Evolutionary conservation across 495 filamentous ascomycete genomes (phyloP), one percentile per base, ranked within the genome.

Genomic region (Evernia prunastri): DNA sequence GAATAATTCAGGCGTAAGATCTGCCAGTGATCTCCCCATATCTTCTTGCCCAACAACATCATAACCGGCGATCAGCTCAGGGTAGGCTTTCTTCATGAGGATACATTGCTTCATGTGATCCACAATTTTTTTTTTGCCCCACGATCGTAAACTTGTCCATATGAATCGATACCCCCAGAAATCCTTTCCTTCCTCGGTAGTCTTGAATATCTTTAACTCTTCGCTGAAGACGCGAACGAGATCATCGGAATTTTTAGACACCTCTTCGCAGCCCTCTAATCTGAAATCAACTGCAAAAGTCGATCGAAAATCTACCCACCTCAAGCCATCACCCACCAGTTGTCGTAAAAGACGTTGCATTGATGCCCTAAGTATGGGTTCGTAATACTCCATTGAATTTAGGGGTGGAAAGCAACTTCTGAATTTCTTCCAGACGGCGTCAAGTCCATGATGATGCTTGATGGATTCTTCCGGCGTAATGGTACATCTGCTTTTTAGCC

Each of bases 121-220:
- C 39, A 91, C 77, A 47, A 97, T 85, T 6, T 76, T 72, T n/a
- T 82, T 82, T 25, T 84, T 87, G 40, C 81, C 77, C 36, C 86
- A 80, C 3, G 67, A 70, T 40, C 92, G 84, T 25, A 91, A 70
- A 7, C 84, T 80, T 3, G 92, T 89, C 91, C 91, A 97, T 63
- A 98, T 97, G 67, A 94, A 83, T 10, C 92, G 81, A 17, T 89
- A 82, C 15, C 90, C 94, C 86, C 91, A 92, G 74, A 97, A 97
- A 1, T 72, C 72, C 49, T 83, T 79, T 4, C 90, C 91, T 70
- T 86, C 83, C 54, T 88, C 82, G 0, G 87, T 84, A 4, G 76
- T 75, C 65, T 88, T 84, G 79, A 96, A 97, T 4, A 74, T 78
- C 47, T 85, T 81, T n/a, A 96, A 73, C 65, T 93, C 92, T 56